These are phyloP conservation scores for Taphrina flavorubra DNA, from an alignment of 1,139 yeast species.

Conservation along the genomic window DNA sequence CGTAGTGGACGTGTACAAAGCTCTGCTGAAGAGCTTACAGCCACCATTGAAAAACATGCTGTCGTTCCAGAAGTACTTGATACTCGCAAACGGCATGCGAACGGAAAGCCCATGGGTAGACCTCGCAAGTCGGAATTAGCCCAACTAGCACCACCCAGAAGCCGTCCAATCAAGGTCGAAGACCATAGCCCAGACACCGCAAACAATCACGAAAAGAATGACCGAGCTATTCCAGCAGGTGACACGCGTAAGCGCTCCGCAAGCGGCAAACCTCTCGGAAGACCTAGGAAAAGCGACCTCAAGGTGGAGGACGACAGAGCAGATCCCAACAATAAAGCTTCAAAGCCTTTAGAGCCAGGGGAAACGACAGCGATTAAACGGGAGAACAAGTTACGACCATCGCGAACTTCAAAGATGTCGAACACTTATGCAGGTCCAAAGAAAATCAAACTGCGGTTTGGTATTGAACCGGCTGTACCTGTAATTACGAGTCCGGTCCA, in stretches of 20 bases:
- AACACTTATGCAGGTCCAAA: background rate
- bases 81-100: constrained; percentile 28
- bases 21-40: background rate
- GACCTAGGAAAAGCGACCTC: constrained; percentile 19
- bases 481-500: constrained; percentile 81
- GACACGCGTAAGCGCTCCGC: constrained; percentile 4
- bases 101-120: constrained; percentile 31
- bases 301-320: background rate
- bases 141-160: background rate
- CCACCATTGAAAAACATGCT: background rate
- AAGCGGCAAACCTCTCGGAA: constrained; percentile 4
- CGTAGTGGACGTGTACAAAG: constrained; percentile 2
- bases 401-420: background rate
- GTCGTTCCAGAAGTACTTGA: constrained; percentile 3
- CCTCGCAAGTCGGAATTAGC: constrained; percentile 20
- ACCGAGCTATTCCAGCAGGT: background rate
- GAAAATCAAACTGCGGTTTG: constrained; percentile 23
- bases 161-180: background rate
- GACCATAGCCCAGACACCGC: background rate
- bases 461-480: constrained; percentile 52
- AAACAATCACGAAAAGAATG: background rate
- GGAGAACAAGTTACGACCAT: background rate
- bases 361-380: background rate
- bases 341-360: background rate
- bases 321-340: background rate